These are phyloP conservation scores for Beauveria sp. DNA, from an alignment of 2,329 filamentous ascomycete genomes.

Conservation along the genomic window DNA sequence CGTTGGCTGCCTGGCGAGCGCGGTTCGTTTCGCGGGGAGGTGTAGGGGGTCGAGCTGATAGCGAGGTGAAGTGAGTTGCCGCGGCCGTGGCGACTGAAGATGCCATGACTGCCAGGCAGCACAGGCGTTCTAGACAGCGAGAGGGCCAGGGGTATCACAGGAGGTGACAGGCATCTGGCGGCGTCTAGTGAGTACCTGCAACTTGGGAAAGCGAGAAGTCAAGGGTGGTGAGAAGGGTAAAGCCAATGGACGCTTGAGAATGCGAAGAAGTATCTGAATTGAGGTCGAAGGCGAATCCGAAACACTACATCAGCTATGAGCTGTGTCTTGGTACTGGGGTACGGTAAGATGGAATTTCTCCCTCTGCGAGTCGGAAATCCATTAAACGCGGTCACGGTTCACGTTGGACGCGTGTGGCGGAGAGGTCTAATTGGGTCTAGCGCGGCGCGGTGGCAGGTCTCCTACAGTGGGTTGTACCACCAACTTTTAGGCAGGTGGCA, in stretches of 20 bases:
- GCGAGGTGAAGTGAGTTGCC: slow-evolving; percentile 38
- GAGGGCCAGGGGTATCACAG: slow-evolving; percentile 10
- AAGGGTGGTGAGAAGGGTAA: not conserved
- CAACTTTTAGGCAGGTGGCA: not conserved
- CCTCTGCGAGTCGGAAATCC: slow-evolving; percentile 4
- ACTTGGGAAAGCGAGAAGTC: not conserved
- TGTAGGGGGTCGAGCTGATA: slow-evolving; percentile 56
- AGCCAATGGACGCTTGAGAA: not conserved
- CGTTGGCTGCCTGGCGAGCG: slow-evolving; percentile 29
- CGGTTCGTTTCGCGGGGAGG: slow-evolving; percentile 50
- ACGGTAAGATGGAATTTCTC: slow-evolving; percentile 7
- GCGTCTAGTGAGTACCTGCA: not conserved
- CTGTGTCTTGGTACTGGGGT: not conserved
- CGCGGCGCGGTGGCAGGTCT: not conserved
- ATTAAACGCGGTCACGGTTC: slow-evolving; percentile 16
- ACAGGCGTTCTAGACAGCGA: slow-evolving; percentile 31
- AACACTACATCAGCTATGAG: not conserved
- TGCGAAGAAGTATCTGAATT: not conserved
- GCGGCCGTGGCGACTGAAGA: slow-evolving; percentile 30
- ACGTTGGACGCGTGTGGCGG: slow-evolving; percentile 15
- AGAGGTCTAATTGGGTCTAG: not conserved
- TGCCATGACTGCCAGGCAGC: slow-evolving; percentile 35
- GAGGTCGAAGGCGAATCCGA: not conserved
- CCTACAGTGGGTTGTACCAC: no score
- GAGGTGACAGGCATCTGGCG: not conserved